Evolutionary conservation across 2,329 filamentous ascomycete genomes (phyloP), one percentile per base, ranked within the genome.

Genomic region (Metarhizium guizhouense): DNA sequence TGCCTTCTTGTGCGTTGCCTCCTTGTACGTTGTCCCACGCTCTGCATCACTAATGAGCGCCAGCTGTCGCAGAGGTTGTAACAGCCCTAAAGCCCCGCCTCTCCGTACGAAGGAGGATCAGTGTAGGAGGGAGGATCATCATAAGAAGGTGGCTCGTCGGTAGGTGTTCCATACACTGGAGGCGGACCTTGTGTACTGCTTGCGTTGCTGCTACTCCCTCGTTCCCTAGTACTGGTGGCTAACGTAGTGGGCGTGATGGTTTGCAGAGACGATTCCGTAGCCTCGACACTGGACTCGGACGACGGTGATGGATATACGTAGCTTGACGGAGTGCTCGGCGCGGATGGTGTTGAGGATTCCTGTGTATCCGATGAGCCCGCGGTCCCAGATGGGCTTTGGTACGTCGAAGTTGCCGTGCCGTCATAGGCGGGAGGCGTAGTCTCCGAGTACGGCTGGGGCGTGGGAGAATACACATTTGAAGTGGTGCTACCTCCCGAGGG

Each of bases 281-380:
- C 51, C 13, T 53, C 53, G 2, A 4, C 53, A 16, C 42, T 55
- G 6, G 56, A 57, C 38, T 52, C 30, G 25, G 56, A 57, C 38
- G 32, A 11, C 1, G 30, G 11, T 5, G n/a, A 36, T 32, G 52
- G 16, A 25, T 51, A 32, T 7, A 4, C 40, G 20, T n/a, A 20
- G n/a, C 43, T 16, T 29, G 45, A 2, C 16, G 42, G 18, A 11
- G n/a, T 20, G 18, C n/a, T 11, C 16, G 42, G 16, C 42, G 7
- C 10, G 18, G n/a, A 20, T 7, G 42, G n/a, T 8, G 18, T 20
- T 11, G 16, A n/a, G 18, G 8, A 45, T 25, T 8, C 18, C 42
- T 20, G 5, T 45, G 42, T 20, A 45, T 25, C n/a, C 3, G 42
- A 25, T 5, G 42, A 25, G 8, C 14, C 2, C 2, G n/a, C 7